Base-by-base conservation (phyloP, 768 basidiomycete species). In the Pisolithus tinctorius region DNA sequence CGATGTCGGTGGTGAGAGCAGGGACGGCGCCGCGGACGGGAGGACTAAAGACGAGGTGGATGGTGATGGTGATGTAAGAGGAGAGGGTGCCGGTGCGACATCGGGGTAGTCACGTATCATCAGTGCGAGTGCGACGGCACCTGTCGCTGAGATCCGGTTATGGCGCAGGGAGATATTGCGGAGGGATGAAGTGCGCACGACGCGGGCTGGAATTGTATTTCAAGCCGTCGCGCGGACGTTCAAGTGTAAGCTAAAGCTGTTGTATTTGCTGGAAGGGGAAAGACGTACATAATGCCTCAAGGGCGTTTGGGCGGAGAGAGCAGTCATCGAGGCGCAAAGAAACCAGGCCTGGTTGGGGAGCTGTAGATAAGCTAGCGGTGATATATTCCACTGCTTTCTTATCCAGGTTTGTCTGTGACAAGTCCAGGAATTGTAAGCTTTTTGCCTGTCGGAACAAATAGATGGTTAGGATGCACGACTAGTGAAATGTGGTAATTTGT, bases 81-180 rank as follows among this genome's bases (percentile, higher is more conserved):
- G 45, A 6, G 45, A 44, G 30, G 54, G 43, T 0, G 48, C 61
- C 27, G 76, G 72, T 7, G 84, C 78, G 40, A 85, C 76, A 57
- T 96, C 92, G 4, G 92, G 90, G 63, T 97, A 98, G 67, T 99
- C 95, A 47, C 89, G 82, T 55, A 97, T 93, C 91, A 99, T 94
- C 47, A 96, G 77, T 0, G 95, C 93, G 11, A 98, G 75, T 0
- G 93, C 88, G 5, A 98, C 92, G 7, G 88, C 93, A 31, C 93
- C 93, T 0, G 87, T 79, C 0, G 84, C 78, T 31, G 77, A 82
- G 60, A 98, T 96, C 40, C 81, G 81, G 68, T 99, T 98, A 43
- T 90, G 80, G 14, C 95, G 82, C 23, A 99, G 70, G 4, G 93
- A 95, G 45, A 99, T 84, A 62, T 99, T 92, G 52, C 83, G 81